Evolutionary conservation across 2,329 filamentous ascomycete species (phyloP).

Genomic region (Trichoderma sp.): DNA sequence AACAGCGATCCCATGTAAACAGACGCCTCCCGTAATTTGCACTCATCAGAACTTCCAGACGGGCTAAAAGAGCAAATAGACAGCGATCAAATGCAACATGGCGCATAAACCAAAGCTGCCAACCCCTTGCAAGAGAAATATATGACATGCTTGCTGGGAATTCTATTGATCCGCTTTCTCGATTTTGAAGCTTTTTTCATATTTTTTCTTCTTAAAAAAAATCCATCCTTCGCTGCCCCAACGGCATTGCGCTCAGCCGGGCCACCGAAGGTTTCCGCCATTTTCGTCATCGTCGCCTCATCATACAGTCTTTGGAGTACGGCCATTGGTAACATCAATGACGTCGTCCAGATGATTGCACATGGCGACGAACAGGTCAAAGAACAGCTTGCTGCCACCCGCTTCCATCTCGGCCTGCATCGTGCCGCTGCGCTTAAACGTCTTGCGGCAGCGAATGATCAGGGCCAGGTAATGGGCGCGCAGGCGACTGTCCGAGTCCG

Average conservation of each 20-base stretch:
- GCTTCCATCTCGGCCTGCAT: constrained; percentile 99
- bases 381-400: constrained; percentile 88
- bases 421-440: constrained; percentile 96
- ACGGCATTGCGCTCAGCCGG: constrained; percentile 34
- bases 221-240: constrained; percentile 28
- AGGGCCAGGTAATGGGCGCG: constrained; percentile 96
- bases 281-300: constrained; percentile 20
- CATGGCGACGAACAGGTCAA: constrained; percentile 97
- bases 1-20: constrained; percentile 30
- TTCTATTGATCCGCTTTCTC: not conserved
- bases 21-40: constrained; percentile 47
- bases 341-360: constrained; percentile 98
- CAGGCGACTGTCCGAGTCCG: constrained; percentile 87
- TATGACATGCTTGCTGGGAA: not conserved
- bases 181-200: constrained; percentile 34
- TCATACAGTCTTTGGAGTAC: constrained; percentile 62
- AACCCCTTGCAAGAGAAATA: not conserved
- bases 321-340: constrained; percentile 77
- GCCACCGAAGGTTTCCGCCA: constrained; percentile 32
- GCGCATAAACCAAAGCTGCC: constrained; percentile 51
- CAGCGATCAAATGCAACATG: constrained; percentile 48
- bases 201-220: not conserved
- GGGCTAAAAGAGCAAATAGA: constrained; percentile 57
- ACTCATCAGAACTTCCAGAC: constrained; percentile 50
- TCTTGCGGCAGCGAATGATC: constrained; percentile 96